Evolutionary conservation across 2,329 filamentous ascomycete genomes (phyloP), one percentile per base, ranked within the genome.

Genomic region (Plectosphaerella plurivora): DNA sequence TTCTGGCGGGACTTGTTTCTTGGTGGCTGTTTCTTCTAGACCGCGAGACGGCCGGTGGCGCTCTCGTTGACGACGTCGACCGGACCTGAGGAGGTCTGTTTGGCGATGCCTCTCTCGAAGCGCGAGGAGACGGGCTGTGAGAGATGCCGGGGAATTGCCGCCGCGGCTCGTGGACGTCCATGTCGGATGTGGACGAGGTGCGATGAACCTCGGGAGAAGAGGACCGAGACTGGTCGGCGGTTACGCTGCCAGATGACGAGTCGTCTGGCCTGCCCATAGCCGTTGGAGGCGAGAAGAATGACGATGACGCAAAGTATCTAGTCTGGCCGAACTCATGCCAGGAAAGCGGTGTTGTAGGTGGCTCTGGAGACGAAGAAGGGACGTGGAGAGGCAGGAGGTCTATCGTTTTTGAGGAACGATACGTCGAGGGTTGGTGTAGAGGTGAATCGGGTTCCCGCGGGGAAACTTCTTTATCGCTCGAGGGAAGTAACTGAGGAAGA

Each of bases 1-100:
- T 67, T 50, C 86, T 79, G 51, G 78, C 75, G 18, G 86, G 84
- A 60, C 84, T 89, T 54, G 78, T 72, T 52, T 89, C 86, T 56
- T 84, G 78, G 51, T 73, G 65, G 65, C 84, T 89, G 65, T 81
- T 84, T 66, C 85, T 87, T 60, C 80, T 75, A 49, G 74, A 74
- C 50, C 67, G 67, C 22, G 65, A 56, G 45, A 61, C 64, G 51
- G 58, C 69, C 56, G 66, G 66, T 56, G 60, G 60, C 65, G 49
- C 63, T 63, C 55, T 59, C 33, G 55, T 49, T 35, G 53, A 55
- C 6, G 69, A 70, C 16, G 68, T 61, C 37, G 67, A 63, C 61
- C 65, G 69, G 59, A 61, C 65, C 37, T 60, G 60, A 12, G 8
- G 8, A 28, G 72, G 70, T 49, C 75, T 68, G 47, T 68, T 68